phyloP scores from a whole-genome alignment of 768 basidiomycete species.

The Holtermanniella nyarrowii region DNA sequence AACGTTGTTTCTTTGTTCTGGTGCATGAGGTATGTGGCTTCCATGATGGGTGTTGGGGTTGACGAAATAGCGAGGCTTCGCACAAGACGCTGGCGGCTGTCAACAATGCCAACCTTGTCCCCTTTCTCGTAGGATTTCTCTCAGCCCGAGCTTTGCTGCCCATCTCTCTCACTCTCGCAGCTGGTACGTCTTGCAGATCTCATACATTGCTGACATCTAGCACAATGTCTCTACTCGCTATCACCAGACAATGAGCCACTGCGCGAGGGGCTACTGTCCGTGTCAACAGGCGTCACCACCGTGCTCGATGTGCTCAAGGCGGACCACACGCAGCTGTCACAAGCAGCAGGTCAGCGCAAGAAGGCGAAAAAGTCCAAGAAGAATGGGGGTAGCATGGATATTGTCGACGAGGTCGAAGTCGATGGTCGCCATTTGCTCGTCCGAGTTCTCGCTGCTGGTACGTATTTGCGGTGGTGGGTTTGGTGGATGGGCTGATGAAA shows the following conservation, averaged over 20 bases:
- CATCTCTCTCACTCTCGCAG: conserved; percentile 61
- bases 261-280: conserved; percentile 51
- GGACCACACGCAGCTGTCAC: conserved; percentile 13
- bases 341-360: conserved; percentile 2
- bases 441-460: conserved; percentile 25
- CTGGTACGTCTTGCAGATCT: conserved; percentile 51
- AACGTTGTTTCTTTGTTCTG: conserved; percentile 86
- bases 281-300: conserved; percentile 14
- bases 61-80: conserved; percentile 61
- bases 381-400: conserved; percentile 12
- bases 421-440: conserved; percentile 23
- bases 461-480: too few relatives aligned
- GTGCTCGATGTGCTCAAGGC: conserved; percentile 14
- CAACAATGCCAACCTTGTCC: conserved; percentile 64
- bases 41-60: background rate
- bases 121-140: conserved; percentile 86
- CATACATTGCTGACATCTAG: conserved; percentile 42
- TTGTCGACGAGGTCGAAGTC: conserved; percentile 36
- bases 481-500: background rate
- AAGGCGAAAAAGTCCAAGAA: conserved; percentile 33
- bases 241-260: conserved; percentile 81
- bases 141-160: conserved; percentile 60
- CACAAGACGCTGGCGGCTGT: conserved; percentile 83
- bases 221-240: conserved; percentile 84
- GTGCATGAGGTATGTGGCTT: conserved; percentile 75